Conservation (phyloP, 2,329 filamentous ascomycete genomes). For the Fusarium staphyleae region DNA sequence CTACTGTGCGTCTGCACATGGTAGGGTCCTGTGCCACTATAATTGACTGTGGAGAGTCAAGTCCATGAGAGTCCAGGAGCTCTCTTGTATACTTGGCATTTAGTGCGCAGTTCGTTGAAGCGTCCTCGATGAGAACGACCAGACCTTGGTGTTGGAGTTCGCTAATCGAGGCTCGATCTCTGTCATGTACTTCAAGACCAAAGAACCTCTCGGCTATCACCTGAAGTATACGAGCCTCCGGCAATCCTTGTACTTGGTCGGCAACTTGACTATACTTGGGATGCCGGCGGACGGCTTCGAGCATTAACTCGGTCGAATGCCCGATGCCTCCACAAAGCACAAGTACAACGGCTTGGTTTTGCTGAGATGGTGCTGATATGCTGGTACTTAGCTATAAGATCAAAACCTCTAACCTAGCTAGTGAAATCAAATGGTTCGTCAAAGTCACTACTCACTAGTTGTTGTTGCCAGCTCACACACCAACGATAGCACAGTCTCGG, state of each 20-base stretch:
- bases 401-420: no score
- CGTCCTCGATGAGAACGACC: slow-evolving; percentile 27
- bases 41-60: slow-evolving; percentile 28
- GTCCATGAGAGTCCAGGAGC: slow-evolving; percentile 24
- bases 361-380: not conserved
- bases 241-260: slow-evolving; percentile 5
- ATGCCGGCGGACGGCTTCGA: slow-evolving; percentile 30
- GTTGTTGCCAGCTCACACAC: not conserved
- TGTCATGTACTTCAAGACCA: not conserved
- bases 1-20: slow-evolving; percentile 31
- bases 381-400: not conserved
- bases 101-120: slow-evolving; percentile 35
- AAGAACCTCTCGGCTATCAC: slow-evolving; percentile 29
- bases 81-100: slow-evolving; percentile 30
- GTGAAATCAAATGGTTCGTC: no score
- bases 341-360: slow-evolving; percentile 2
- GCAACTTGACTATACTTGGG: slow-evolving; percentile 19
- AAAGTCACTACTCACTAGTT: not conserved
- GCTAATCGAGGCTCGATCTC: not conserved
- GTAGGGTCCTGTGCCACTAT: slow-evolving; percentile 33
- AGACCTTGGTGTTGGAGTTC: not conserved
- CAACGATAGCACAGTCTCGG: slow-evolving; percentile 26
- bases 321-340: slow-evolving; percentile 35
- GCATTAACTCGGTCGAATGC: slow-evolving; percentile 30
- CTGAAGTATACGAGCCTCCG: slow-evolving; percentile 29